phyloP scores from a whole-genome alignment of 306 rosid genomes.

The Glycine soja region DNA sequence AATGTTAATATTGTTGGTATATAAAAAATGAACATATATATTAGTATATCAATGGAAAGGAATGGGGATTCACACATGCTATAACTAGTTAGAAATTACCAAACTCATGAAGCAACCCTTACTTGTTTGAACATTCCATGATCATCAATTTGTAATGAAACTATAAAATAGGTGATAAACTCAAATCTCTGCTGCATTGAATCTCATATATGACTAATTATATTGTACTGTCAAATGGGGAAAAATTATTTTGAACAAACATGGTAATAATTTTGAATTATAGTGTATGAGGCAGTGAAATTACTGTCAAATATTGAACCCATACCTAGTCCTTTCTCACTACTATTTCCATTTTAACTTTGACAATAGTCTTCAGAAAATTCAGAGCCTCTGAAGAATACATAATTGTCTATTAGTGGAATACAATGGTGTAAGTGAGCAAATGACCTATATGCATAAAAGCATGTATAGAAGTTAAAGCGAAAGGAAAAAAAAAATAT shows the following conservation, averaged over 20 bases:
- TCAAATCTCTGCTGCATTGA: constrained; percentile 5
- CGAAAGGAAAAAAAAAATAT: not conserved
- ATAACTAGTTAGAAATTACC: constrained; percentile 12
- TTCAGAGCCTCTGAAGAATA: constrained; percentile 73
- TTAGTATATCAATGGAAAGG: too few relatives aligned
- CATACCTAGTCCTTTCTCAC: constrained; percentile 80
- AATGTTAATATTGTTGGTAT: too few relatives aligned
- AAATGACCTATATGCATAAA: constrained; percentile 25
- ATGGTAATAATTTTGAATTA: too few relatives aligned
- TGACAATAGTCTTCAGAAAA: constrained; percentile 84
- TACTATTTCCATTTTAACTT: constrained; percentile 97
- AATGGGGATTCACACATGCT: not conserved
- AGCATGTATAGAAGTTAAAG: constrained; percentile 1
- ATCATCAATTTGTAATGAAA: constrained; percentile 34
- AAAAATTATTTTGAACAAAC: too few relatives aligned
- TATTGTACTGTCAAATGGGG: not conserved
- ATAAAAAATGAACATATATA: too few relatives aligned
- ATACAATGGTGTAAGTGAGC: constrained; percentile 23
- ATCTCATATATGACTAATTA: constrained; percentile 26
- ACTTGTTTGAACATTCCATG: constrained; percentile 20
- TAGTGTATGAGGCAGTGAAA: constrained; percentile 5
- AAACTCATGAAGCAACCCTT: constrained; percentile 31
- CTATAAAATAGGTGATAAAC: constrained; percentile 29
- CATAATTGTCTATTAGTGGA: constrained; percentile 24
- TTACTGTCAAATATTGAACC: constrained; percentile 34